Base-by-base conservation (phyloP, 139 green algal genomes). In the Nannochloris sp. region DNA sequence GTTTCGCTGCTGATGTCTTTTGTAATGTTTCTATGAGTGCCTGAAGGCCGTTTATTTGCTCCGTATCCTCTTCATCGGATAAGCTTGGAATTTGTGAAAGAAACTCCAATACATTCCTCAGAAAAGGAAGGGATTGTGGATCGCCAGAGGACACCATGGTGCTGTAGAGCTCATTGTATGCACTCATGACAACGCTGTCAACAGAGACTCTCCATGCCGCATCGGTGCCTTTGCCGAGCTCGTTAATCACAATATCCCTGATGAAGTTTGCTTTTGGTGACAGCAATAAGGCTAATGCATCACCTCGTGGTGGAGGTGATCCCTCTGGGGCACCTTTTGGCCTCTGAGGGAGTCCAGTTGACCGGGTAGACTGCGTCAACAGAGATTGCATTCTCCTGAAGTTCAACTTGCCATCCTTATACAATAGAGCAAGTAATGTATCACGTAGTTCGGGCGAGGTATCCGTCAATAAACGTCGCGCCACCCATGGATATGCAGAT, bases 401-500 rank as follows among this genome's bases (percentile, higher is more conserved):
- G 28, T 86, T 73, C 68, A 91, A 90, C 6, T 37, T 51, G 25
- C 67, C 67, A 13, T 66, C 64, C 31, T 84, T 82, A 77, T 96
- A 96, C 26, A 96, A 79, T 65, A 96, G 79, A n/a, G 57, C 44
- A 40, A 56, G 58, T 28, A 96, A 79, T 3, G 86, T 88, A n/a
- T 68, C 63, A 6, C 67, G 65, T 64, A 96, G 73, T 73, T 93
- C 87, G 1, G 75, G 71, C 0, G 71, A 81, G 33, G 59, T 69
- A 61, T 90, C 79, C 2, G 83, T 89, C 26, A 96, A 80, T 37
- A 96, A 81, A 6, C 87, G 81, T 13, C 88, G 67, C 2, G 84
- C 80, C 10, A 96, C 71, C 84, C 88, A 96, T 10, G 89, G 89
- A 63, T 94, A 95, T 6, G 89, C 86, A 2, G 86, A 74, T 2